These are phyloP conservation scores for Tolypocladium amazonense DNA, from an alignment of 2,329 filamentous ascomycete genomes.

Conservation along the genomic window DNA sequence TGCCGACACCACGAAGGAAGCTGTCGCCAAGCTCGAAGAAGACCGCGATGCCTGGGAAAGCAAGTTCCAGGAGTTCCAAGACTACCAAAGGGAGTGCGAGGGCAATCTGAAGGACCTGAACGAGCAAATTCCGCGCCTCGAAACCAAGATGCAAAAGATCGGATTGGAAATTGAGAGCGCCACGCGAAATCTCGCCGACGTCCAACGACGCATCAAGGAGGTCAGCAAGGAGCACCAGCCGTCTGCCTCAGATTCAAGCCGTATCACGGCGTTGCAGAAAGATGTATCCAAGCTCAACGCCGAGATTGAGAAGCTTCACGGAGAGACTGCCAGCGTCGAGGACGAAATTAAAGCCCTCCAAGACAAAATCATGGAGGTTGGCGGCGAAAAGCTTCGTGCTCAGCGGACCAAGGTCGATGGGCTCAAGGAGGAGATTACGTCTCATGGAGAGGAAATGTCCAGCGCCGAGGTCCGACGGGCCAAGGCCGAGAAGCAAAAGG, in stretches of 20 bases:
- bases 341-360: slow-evolving; percentile 87
- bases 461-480: slow-evolving; percentile 77
- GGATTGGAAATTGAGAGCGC: slow-evolving; percentile 80
- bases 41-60: slow-evolving; percentile 79
- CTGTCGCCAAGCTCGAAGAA: slow-evolving; percentile 75
- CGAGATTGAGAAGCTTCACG: slow-evolving; percentile 69
- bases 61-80: slow-evolving; percentile 74
- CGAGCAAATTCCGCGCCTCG: slow-evolving; percentile 70
- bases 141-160: slow-evolving; percentile 88
- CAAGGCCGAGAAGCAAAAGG: slow-evolving; percentile 87
- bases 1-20: slow-evolving; percentile 77
- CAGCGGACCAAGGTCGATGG: slow-evolving; percentile 88
- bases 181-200: slow-evolving; percentile 72
- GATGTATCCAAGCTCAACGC: slow-evolving; percentile 65
- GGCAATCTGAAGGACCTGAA: slow-evolving; percentile 59
- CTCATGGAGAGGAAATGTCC: slow-evolving; percentile 71
- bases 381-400: slow-evolving; percentile 80
- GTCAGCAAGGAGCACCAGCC: slow-evolving; percentile 71
- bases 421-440: slow-evolving; percentile 74
- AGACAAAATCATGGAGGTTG: slow-evolving; percentile 96
- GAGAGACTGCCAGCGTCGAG: slow-evolving; percentile 82
- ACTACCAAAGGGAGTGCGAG: slow-evolving; percentile 74
- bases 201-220: slow-evolving; percentile 77
- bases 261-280: slow-evolving; percentile 63
- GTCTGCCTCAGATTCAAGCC: slow-evolving; percentile 68